Conservation (phyloP, 1,139 yeast species). For the Hyphopichia wangnamkhiaoensis region DNA sequence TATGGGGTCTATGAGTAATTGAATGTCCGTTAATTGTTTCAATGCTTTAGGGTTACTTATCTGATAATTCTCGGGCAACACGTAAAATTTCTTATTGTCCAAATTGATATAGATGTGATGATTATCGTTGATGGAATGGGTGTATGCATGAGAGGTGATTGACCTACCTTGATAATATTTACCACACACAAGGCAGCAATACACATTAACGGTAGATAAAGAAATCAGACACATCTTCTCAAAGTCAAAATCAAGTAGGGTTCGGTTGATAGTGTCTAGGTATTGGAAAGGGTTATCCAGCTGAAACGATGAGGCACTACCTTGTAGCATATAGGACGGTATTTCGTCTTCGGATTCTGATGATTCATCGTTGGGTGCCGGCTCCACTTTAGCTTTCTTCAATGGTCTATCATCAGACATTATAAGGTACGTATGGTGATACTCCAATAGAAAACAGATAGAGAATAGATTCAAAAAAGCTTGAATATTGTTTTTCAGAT, state of each 20-base stretch:
- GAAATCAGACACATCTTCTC: slow-evolving; percentile 68
- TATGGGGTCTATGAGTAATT: slow-evolving; percentile 52
- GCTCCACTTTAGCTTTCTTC: background rate
- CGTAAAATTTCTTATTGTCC: slow-evolving; percentile 46
- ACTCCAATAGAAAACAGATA: no score
- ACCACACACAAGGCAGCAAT: slow-evolving; percentile 76
- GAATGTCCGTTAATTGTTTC: slow-evolving; percentile 50
- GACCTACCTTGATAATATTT: slow-evolving; percentile 72
- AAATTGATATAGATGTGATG: slow-evolving; percentile 69
- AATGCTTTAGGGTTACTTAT: slow-evolving; percentile 26
- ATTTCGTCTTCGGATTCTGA: slow-evolving; percentile 7
- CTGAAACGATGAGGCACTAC: background rate
- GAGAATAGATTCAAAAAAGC: no score
- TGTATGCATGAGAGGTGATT: slow-evolving; percentile 61
- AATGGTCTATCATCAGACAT: slow-evolving; percentile 1
- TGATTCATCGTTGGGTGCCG: background rate
- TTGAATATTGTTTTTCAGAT: no score
- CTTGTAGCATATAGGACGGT: slow-evolving; percentile 5
- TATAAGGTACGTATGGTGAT: no score
- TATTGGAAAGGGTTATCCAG: slow-evolving; percentile 19
- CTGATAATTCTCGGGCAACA: slow-evolving; percentile 62
- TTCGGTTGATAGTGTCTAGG: slow-evolving; percentile 56
- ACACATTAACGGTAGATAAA: slow-evolving; percentile 59
- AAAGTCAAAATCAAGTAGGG: slow-evolving; percentile 65
- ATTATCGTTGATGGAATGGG: slow-evolving; percentile 60